Evolutionary conservation across 202 grass and related monocot genomes (phyloP), one percentile per base, ranked within the genome.

Genomic region (Setaria italica): DNA sequence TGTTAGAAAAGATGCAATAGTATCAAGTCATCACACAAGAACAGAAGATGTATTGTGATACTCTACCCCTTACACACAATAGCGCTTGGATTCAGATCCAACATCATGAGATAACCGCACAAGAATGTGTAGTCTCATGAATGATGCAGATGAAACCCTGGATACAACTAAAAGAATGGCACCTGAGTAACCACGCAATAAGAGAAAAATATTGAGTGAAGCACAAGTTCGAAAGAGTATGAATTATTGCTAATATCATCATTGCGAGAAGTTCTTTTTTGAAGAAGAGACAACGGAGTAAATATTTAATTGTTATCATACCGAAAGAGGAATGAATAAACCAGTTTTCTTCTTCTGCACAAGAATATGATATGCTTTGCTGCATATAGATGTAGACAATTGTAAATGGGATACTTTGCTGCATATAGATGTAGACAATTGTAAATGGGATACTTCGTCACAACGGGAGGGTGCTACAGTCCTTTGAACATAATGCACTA

Each of bases 21-120:
- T 41, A 69, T 76, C 16, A 80, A 41, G 47, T 47, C 7, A 46
- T 77, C 4, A 49, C 39, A 76, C 10, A 69, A 30, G 5, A 58
- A 82, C 14, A 29, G n/a, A 76, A 50, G 9, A 59, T 69, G 54
- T 13, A 54, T 39, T 80, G 30, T 67, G 9, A 67, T 67, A 39
- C 6, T 46, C 7, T 48, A 63, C 5, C 19, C 46, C 43, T 66
- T 19, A 4, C 29, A 16, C 25, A 65, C n/a, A 65, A 79, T 30
- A 53, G 46, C 33, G 5, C 30, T 17, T n/a, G 11, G 33, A 67
- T 39, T 74, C 11, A 80, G 17, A 53, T 35, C 47, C 11, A 74
- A 53, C 6, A 67, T 39, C 48, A 20, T 41, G 46, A 54, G 19
- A 68, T 11, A 41, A 15, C 29, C 30, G 0, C 17, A 50, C 19